Percentiles rank a stretch among this genome's conserved stretches.
These are phyloP conservation scores for Epichloe gansuensis DNA, from an alignment of 2,329 filamentous ascomycete genomes.

Conservation along the genomic window DNA sequence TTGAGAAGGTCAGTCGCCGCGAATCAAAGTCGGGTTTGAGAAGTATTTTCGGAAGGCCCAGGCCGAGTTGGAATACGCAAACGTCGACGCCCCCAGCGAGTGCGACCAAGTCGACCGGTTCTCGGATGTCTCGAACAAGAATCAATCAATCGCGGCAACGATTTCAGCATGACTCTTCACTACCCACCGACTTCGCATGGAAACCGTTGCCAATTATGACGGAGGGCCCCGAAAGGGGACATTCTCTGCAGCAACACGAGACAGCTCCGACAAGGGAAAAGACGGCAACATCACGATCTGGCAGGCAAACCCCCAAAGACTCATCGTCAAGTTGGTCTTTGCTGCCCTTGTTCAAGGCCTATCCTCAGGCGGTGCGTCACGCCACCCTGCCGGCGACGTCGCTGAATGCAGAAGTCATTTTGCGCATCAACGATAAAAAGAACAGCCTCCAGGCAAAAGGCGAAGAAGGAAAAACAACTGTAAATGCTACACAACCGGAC, in stretches of 20 bases:
- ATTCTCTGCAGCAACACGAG: conserved; percentile 5
- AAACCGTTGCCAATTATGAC: conserved; percentile 19
- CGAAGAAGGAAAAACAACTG: conserved; percentile 8
- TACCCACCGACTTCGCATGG: conserved; percentile 20
- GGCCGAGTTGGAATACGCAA: conserved; percentile 22
- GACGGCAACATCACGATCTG: conserved; percentile 8
- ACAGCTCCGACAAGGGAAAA: conserved; percentile 6
- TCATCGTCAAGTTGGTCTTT: conserved; percentile 43
- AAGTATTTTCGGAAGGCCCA: conserved; percentile 37
- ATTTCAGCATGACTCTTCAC: conserved; percentile 8
- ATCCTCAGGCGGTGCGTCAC: conserved; percentile 70
- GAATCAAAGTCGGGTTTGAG: conserved; percentile 40
- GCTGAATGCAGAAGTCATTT: conserved; percentile 54
- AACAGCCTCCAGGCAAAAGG: conserved; percentile 8
- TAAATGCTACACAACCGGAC: not conserved
- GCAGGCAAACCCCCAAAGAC: conserved; percentile 14
- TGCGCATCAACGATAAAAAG: conserved; percentile 46
- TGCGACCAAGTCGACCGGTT: conserved; percentile 21
- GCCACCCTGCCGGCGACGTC: conserved; percentile 55
- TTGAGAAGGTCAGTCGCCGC: conserved; percentile 29
- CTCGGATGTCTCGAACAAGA: conserved; percentile 25
- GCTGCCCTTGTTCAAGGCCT: conserved; percentile 75
- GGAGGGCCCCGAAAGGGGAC: conserved; percentile 7
- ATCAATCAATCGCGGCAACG: conserved; percentile 30
- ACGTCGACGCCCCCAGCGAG: conserved; percentile 17